Evolutionary conservation across 2,329 filamentous ascomycete genomes (phyloP).

Genomic region (Fusarium lateritium): DNA sequence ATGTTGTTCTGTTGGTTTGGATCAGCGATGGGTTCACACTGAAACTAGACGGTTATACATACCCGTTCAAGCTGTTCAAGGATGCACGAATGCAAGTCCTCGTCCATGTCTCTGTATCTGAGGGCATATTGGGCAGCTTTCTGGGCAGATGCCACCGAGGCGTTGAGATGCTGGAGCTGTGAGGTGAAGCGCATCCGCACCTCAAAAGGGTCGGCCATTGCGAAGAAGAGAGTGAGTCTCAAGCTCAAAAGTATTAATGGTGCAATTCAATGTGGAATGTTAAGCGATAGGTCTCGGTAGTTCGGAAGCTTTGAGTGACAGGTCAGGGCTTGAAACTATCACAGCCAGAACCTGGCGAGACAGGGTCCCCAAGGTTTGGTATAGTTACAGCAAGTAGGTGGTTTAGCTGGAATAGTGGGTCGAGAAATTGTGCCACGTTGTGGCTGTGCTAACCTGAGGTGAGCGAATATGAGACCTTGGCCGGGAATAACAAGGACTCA

Average conservation of each 20-base stretch:
- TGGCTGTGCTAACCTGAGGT: conserved; percentile 36
- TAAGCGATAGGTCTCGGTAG: conserved; percentile 19
- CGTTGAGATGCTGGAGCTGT: conserved; percentile 91
- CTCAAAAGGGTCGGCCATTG: conserved; percentile 89
- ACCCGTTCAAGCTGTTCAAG: conserved; percentile 93
- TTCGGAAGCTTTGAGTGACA: conserved; percentile 26
- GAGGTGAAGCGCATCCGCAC: conserved; percentile 97
- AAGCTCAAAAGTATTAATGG: neutral
- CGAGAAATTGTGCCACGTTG: conserved; percentile 30
- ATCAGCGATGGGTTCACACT: conserved; percentile 21
- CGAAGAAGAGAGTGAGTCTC: conserved; percentile 29
- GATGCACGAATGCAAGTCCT: conserved; percentile 97
- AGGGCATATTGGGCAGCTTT: conserved; percentile 96
- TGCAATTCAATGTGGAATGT: conserved; percentile 5
- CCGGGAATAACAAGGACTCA: conserved; percentile 36
- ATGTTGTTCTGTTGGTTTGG: conserved; percentile 79
- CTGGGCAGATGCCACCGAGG: conserved; percentile 87
- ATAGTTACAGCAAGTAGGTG: conserved; percentile 17
- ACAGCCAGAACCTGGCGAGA: conserved; percentile 29
- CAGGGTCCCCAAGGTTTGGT: conserved; percentile 19
- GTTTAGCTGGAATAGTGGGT: conserved; percentile 42
- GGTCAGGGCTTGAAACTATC: conserved; percentile 35
- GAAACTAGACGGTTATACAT: conserved; percentile 16
- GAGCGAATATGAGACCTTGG: conserved; percentile 7
- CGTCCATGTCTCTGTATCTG: conserved; percentile 93